These are phyloP conservation scores for Neofusicoccum laricinum DNA, from an alignment of 2,329 filamentous ascomycete species.

Conservation along the genomic window DNA sequence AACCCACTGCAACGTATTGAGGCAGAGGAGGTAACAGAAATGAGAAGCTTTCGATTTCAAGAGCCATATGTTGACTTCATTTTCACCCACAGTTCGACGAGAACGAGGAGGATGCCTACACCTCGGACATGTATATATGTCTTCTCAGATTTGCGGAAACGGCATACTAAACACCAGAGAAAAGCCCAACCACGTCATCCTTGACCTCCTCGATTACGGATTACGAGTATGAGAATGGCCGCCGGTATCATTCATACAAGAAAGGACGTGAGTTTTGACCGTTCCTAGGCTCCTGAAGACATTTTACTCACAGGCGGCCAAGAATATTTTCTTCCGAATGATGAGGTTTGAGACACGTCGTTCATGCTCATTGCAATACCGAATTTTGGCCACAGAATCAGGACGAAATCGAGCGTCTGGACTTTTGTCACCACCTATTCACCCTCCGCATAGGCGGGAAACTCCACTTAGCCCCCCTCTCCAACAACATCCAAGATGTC, in stretches of 20 bases:
- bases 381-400: slow-evolving; percentile 22
- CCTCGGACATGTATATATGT: no score
- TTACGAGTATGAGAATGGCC: slow-evolving; percentile 23
- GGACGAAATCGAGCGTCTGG: slow-evolving; percentile 7
- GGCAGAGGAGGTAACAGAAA: no score
- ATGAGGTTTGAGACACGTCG: not conserved
- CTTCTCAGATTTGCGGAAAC: no score
- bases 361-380: no score
- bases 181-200: not conserved
- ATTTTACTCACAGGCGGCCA: not conserved
- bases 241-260: slow-evolving; percentile 36
- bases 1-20: no score
- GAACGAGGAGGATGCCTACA: no score
- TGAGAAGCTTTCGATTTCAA: no score
- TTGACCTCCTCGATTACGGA: not conserved
- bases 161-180: no score
- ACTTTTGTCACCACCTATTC: not conserved
- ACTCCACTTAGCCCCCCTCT: slow-evolving; percentile 22
- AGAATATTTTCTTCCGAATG: slow-evolving; percentile 19
- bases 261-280: slow-evolving; percentile 20
- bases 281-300: no score
- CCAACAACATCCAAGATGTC: slow-evolving; percentile 15
- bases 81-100: no score
- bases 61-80: no score
- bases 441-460: not conserved